Conservation (phyloP, 73 alveolate genomes). For the Paraurostyla sp. region DNA sequence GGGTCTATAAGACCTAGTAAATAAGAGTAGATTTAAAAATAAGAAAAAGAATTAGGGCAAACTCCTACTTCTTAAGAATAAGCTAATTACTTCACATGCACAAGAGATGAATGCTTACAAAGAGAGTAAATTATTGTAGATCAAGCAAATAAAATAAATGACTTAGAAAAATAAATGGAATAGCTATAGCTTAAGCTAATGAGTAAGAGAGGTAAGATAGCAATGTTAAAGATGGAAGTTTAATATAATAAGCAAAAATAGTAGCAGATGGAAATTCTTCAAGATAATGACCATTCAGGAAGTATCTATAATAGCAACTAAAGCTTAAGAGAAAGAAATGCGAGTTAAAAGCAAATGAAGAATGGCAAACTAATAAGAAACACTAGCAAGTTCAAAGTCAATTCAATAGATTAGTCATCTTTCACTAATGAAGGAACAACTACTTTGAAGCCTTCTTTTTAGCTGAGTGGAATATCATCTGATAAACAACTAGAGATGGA, state of each 20-base stretch:
- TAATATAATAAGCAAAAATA: background rate
- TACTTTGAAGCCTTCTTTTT: background rate
- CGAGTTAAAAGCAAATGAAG: no score
- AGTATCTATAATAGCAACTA: background rate
- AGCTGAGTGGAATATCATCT: background rate
- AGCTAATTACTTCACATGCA: no score
- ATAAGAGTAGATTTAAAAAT: background rate
- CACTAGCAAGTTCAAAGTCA: background rate
- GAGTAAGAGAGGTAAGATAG: slow-evolving; percentile 23
- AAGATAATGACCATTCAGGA: background rate
- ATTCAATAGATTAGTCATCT: no score
- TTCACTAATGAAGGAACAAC: background rate
- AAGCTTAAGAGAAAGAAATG: background rate
- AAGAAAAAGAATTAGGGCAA: background rate
- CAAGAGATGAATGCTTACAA: slow-evolving; percentile 21
- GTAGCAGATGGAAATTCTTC: slow-evolving; percentile 4
- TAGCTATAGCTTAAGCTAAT: slow-evolving; percentile 1
- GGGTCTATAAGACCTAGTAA: slow-evolving; percentile 48
- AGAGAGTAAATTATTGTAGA: slow-evolving; percentile 10
- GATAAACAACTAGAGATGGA: background rate
- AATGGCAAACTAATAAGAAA: slow-evolving; percentile 10
- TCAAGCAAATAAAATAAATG: background rate
- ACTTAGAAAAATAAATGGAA: background rate
- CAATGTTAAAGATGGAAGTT: background rate
- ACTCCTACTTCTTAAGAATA: no score